These are phyloP conservation scores for Parathielavia hyrcaniae DNA, from an alignment of 495 filamentous ascomycete genomes.

Conservation along the genomic window DNA sequence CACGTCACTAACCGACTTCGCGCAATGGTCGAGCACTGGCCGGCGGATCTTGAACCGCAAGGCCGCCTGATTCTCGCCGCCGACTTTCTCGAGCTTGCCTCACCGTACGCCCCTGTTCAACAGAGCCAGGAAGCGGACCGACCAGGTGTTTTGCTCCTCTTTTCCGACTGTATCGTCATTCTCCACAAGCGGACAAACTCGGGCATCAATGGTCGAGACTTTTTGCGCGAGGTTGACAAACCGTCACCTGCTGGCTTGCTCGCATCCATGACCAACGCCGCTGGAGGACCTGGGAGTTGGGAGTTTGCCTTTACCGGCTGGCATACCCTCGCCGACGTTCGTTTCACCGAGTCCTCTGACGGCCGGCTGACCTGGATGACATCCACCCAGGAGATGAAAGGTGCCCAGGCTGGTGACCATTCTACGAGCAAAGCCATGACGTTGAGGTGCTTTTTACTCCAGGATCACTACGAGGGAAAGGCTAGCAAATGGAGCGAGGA, in stretches of 20 bases:
- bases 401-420: constrained; percentile 40
- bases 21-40: constrained; percentile 75
- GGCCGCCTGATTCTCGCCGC: constrained; percentile 80
- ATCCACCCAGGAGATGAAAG: constrained; percentile 52
- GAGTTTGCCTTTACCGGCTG: constrained; percentile 72
- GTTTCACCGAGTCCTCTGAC: constrained; percentile 70
- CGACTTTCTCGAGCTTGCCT: constrained; percentile 69
- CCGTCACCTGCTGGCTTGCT: constrained; percentile 54
- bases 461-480: constrained; percentile 72
- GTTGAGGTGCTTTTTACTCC: constrained; percentile 57
- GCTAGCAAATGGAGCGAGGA: constrained; percentile 77
- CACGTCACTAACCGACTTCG: constrained; percentile 66
- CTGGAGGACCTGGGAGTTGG: constrained; percentile 44
- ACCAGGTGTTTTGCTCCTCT: constrained; percentile 71
- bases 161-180: constrained; percentile 73
- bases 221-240: constrained; percentile 78
- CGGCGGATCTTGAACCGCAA: constrained; percentile 58
- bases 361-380: constrained; percentile 68
- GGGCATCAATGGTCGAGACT: constrained; percentile 63
- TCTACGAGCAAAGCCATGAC: constrained; percentile 47
- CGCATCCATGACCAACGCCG: constrained; percentile 50
- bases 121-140: constrained; percentile 31
- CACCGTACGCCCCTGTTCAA: constrained; percentile 53
- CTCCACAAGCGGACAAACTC: constrained; percentile 58
- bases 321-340: constrained; percentile 61